A percentile compares a stretch with the other conserved stretches of the same genome.
Evolutionary conservation across 805 yeast genomes (phyloP).

Genomic region (Maudiozyma barnettii): DNA sequence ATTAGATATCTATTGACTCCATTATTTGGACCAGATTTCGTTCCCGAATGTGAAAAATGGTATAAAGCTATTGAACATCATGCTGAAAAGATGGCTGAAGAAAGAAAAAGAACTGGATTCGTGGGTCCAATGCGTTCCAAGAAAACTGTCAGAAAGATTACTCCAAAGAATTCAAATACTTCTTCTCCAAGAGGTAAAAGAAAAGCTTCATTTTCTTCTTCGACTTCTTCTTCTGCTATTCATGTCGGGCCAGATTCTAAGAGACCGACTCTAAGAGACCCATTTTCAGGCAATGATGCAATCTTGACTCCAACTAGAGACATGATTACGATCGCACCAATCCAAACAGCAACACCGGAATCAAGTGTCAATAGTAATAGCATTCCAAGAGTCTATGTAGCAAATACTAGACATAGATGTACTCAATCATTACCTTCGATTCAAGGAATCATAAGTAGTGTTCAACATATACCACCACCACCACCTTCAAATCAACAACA

Average conservation of each 20-base stretch:
- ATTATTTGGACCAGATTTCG: conserved; percentile 62
- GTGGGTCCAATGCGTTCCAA: not conserved
- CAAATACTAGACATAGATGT: not conserved
- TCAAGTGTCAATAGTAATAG: not conserved
- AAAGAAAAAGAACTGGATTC: conserved; percentile 1
- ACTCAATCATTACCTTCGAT: conserved; percentile 4
- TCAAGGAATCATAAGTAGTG: not conserved
- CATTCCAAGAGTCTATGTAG: not conserved
- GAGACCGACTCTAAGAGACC: not conserved
- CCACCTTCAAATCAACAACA: not conserved
- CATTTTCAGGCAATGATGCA: not conserved
- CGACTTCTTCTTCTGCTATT: not conserved
- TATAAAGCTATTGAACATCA: conserved; percentile 25
- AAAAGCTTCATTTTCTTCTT: not conserved
- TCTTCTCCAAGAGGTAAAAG: not conserved
- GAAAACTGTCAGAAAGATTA: not conserved
- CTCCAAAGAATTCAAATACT: conserved; percentile 1
- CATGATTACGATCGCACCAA: not conserved
- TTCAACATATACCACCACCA: not conserved
- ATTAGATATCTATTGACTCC: conserved; percentile 72
- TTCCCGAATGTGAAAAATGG: conserved; percentile 26
- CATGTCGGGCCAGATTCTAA: not conserved
- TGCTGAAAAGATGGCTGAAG: conserved; percentile 2
- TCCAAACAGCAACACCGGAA: not conserved
- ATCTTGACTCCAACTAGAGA: not conserved